Evolutionary conservation across 441 rosid genomes (phyloP), one percentile per base, ranked within the genome.

Genomic region (Dalechampia spathulata): DNA sequence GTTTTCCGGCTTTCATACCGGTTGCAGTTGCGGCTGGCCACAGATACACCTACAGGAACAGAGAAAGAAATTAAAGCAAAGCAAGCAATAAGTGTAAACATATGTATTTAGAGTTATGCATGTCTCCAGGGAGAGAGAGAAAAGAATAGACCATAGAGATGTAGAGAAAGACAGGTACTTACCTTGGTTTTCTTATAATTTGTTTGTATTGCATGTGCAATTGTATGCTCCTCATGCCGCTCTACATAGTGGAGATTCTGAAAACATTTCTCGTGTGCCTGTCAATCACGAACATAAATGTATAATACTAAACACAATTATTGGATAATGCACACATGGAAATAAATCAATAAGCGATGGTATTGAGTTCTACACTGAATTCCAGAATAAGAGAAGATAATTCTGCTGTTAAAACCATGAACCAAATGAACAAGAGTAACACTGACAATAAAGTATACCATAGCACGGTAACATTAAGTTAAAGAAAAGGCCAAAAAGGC

Each of bases 181-280:
- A 88, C 98, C 95, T 91, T 91, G 14, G 96, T 91, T 79, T 88
- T 88, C 83, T 92, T 86, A 62, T 80, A 92, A 39, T 71, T 14
- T 41, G 95, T 81, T 58, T 86, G 91, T 55, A 92, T 53, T 27
- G 96, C 87, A 55, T 92, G 96, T 6, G 96, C 94, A 71, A 92
- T 86, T 14, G 98, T 92, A 72, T 88, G 96, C 55, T 83, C 93
- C 69, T 92, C 94, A 9, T 92, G 93, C 21, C 93, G 83, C 63
- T 92, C 98, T 46, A 92, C 59, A 17, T 79, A 83, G 67, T 92
- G 91, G 53, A 92, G 98, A 76, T 91, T 88, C 71, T 88, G 91
- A 65, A 86, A 91, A 78, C 93, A 88, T 79, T 91, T 91, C 83
- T 84, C 95, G 15, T 81, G 64, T 8, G 96, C 98, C 98, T 91